Conservation (phyloP, 257 asterid genomes). For the Solanum peruvianum region DNA sequence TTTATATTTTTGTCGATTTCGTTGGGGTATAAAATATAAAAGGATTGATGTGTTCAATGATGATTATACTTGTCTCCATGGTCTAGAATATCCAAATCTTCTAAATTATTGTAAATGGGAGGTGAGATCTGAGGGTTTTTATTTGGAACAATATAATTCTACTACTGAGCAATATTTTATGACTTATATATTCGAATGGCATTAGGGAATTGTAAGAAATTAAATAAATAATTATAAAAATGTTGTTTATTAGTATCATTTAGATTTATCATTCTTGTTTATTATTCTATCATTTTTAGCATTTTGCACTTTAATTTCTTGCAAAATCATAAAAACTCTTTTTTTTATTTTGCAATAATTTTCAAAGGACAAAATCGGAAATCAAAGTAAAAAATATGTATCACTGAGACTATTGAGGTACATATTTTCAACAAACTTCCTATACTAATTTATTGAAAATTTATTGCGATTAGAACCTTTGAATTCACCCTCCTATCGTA, state of each 20-base stretch:
- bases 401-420: not conserved
- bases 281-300: too few species aligned
- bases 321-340: not conserved
- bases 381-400: not conserved
- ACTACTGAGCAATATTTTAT: not conserved
- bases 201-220: not conserved
- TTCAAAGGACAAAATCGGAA: not conserved
- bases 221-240: not conserved
- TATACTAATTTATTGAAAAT: not conserved
- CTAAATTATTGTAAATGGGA: not conserved
- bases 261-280: too few species aligned
- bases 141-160: not conserved
- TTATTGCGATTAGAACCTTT: not conserved
- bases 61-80: not conserved
- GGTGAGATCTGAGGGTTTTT: not conserved
- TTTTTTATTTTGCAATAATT: too few species aligned
- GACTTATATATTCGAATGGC: not conserved
- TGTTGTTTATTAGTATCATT: too few species aligned
- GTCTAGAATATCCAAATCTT: not conserved
- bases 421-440: not conserved
- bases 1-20: not conserved
- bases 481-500: not conserved
- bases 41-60: not conserved
- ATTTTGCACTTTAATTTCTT: not conserved
- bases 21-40: not conserved